Evolutionary conservation across 2,329 filamentous ascomycete genomes (phyloP), one percentile per base, ranked within the genome.

Genomic region (Dryadomyces quercus-mongolicae): DNA sequence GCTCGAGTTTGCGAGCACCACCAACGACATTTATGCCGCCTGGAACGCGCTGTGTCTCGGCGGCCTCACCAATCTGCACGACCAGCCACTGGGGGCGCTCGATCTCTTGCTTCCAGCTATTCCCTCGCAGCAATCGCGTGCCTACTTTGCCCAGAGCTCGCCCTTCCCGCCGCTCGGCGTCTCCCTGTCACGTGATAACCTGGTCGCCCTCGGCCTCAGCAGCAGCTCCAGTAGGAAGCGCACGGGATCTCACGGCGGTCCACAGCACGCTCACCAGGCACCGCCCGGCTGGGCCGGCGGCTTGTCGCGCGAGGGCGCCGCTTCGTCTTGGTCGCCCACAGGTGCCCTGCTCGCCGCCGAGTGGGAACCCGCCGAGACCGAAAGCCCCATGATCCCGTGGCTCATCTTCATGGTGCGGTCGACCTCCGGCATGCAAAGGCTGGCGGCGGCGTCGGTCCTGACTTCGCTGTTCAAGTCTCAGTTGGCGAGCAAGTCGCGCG

Each of bases 381-480:
- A 92, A 65, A 87, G 80, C 56, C 79, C 84, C 2, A 69, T 91
- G 20, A 74, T 91, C 43, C 81, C 86, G 1, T 91, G 86, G 82
- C 75, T 93, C 18, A 77, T 92, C 47, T 73, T 78, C 51, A 66
- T 86, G 47, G 74, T 81, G 48, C 76, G 86, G 59, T 74, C 77
- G 15, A 74, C 77, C 22, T 67, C 69, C 49, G 79, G 80, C 31
- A 71, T 79, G 58, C 77, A 82, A 54, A 75, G 84, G 20, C 68
- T 90, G 50, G 81, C 84, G 73, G 85, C 86, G 36, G 80, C 83
- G 9, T 81, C 80, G 34, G 72, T 92, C 9, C 72, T 90, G 45
- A 81, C 85, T 1, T 79, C 81, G 20, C 71, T 92, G 15, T 86
- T 85, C 66, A 83, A 82, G 60, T 75, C 84, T 13, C 82, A 82